These are phyloP conservation scores for Leccinum barrowsii DNA, from an alignment of 768 basidiomycete genomes.

Conservation along the genomic window DNA sequence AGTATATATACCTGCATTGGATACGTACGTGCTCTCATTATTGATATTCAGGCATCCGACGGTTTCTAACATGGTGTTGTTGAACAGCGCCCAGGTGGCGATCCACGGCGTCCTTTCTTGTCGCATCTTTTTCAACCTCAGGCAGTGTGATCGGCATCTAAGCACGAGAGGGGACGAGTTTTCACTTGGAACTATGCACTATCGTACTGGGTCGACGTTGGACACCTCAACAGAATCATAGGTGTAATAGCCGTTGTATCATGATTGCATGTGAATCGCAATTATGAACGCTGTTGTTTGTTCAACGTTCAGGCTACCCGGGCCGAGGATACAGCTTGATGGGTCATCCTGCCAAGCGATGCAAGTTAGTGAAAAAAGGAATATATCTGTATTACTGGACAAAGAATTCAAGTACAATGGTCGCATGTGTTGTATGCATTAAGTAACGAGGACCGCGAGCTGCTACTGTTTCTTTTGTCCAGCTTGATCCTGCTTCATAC, in stretches of 20 bases:
- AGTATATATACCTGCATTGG: slow-evolving; percentile 11
- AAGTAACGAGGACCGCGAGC: background rate
- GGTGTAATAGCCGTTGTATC: no score
- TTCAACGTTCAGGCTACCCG: no score
- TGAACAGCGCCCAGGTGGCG: slow-evolving; percentile 26
- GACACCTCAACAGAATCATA: background rate
- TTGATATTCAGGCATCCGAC: no score
- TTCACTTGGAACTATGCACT: slow-evolving; percentile 9
- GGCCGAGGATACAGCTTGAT: no score
- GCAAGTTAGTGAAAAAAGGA: no score
- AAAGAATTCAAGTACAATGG: background rate
- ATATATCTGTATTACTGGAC: background rate
- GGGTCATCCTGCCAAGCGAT: no score
- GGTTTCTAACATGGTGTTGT: slow-evolving; percentile 2
- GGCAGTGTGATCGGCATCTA: slow-evolving; percentile 8
- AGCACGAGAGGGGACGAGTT: background rate
- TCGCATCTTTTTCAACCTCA: slow-evolving; percentile 6
- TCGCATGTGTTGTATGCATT: background rate
- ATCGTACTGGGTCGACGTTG: background rate
- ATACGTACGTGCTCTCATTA: slow-evolving; percentile 19
- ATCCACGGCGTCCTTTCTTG: slow-evolving; percentile 24
- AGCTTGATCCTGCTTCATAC: slow-evolving; percentile 66
- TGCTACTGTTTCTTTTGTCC: slow-evolving; percentile 36
- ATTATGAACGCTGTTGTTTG: no score
- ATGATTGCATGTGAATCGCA: no score